phyloP scores from a whole-genome alignment of 768 basidiomycete species.

The Infundibulicybe gibba region DNA sequence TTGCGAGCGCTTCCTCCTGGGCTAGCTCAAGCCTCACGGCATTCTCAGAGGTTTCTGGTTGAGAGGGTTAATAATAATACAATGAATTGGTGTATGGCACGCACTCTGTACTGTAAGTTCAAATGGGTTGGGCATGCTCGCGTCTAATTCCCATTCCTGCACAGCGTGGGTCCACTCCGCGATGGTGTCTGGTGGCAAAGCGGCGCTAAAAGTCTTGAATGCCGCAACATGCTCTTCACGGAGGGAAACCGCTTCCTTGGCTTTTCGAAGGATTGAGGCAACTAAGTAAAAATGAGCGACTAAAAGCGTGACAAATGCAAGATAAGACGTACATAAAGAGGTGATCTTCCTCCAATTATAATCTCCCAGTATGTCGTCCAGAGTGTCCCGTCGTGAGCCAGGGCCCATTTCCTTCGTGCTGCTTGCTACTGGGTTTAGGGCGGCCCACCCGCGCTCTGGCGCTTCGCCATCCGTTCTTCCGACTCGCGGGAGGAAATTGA shows the following conservation, averaged over 20 bases:
- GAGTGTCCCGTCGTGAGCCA: conserved; percentile 14
- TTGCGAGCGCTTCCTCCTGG: conserved; percentile 4
- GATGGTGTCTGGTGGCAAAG: not conserved
- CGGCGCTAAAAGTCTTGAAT: not conserved
- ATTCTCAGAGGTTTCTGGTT: conserved; percentile 1
- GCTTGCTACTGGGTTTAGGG: conserved; percentile 21
- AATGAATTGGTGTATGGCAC: not conserved
- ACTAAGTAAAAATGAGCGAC: too few species aligned
- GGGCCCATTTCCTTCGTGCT: conserved; percentile 37
- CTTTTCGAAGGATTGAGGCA: not conserved
- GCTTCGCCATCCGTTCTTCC: conserved; percentile 33
- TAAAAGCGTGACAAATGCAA: too few species aligned
- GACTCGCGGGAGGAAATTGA: conserved; percentile 21
- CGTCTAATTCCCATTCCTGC: not conserved
- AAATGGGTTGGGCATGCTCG: not conserved
- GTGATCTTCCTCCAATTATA: conserved; percentile 29
- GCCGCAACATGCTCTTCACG: not conserved
- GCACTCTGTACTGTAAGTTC: not conserved
- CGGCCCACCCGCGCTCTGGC: conserved; percentile 24
- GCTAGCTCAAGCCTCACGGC: conserved; percentile 7
- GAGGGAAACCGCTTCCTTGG: not conserved
- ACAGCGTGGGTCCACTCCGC: not conserved
- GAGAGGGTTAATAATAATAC: not conserved
- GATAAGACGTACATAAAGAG: too few species aligned
- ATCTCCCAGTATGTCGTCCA: conserved; percentile 33